phyloP scores from a whole-genome alignment of 768 basidiomycete genomes.

The Trametes punicea region DNA sequence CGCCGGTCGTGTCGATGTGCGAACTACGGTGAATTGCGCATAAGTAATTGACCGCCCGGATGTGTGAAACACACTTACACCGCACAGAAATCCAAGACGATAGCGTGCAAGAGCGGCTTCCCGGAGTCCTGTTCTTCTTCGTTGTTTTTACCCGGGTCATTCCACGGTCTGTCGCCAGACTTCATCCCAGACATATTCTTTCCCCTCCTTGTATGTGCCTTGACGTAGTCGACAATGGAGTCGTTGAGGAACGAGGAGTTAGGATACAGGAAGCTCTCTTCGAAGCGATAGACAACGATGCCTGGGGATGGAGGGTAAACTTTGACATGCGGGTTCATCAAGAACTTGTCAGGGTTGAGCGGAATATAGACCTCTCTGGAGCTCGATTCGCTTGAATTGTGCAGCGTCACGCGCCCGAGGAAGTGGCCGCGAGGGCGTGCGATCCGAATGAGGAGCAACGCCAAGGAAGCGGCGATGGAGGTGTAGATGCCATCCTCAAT shows the following conservation, averaged over 20 bases:
- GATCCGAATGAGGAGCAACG: slow-evolving; percentile 81
- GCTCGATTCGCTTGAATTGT: slow-evolving; percentile 28
- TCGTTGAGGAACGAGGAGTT: slow-evolving; percentile 70
- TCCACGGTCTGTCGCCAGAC: slow-evolving; percentile 83
- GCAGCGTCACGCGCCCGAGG: slow-evolving; percentile 70
- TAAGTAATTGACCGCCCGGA: neutral
- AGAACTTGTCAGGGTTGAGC: slow-evolving; percentile 49
- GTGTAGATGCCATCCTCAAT: slow-evolving; percentile 91
- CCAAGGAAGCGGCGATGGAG: slow-evolving; percentile 72
- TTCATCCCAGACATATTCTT: slow-evolving; percentile 63
- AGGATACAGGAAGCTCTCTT: slow-evolving; percentile 86
- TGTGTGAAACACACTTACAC: slow-evolving; percentile 46
- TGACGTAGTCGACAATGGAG: slow-evolving; percentile 76
- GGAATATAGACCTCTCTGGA: slow-evolving; percentile 83
- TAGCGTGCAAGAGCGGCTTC: slow-evolving; percentile 71
- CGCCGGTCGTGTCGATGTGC: slow-evolving; percentile 86
- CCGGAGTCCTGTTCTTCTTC: slow-evolving; percentile 41
- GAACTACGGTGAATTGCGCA: slow-evolving; percentile 41
- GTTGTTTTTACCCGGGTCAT: slow-evolving; percentile 73
- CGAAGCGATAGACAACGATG: slow-evolving; percentile 84
- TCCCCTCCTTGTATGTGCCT: slow-evolving; percentile 68
- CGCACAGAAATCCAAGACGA: slow-evolving; percentile 88
- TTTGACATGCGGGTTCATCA: slow-evolving; percentile 67
- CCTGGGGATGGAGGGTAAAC: slow-evolving; percentile 81
- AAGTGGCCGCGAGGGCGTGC: slow-evolving; percentile 87